These are phyloP conservation scores for Aspergillus quadricinctus DNA, from an alignment of 2,329 filamentous ascomycete genomes.

Conservation along the genomic window DNA sequence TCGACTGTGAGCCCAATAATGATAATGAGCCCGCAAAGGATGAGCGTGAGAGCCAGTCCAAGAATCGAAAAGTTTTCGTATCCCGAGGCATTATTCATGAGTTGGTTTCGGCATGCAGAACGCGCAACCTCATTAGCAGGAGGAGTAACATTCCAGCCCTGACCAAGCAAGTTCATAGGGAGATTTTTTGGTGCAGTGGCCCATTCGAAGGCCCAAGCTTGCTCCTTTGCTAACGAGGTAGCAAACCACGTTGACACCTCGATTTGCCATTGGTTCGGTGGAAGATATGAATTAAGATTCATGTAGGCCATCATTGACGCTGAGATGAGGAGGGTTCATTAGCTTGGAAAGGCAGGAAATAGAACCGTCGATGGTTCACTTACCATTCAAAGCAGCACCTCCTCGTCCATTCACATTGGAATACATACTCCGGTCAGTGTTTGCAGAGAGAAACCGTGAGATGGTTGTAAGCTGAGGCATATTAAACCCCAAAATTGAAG, in stretches of 20 bases:
- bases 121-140: neutral
- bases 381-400: neutral
- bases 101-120: neutral
- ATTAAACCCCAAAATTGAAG: neutral
- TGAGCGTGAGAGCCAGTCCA: neutral
- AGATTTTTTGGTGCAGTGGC: conserved; percentile 10
- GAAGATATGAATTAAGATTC: conserved; percentile 7
- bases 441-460: neutral
- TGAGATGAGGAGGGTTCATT: neutral
- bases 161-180: neutral
- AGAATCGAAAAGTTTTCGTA: neutral
- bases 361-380: neutral
- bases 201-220: conserved; percentile 20
- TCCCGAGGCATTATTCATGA: neutral
- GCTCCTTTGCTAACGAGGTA: conserved; percentile 25
- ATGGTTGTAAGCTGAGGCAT: neutral
- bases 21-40: neutral
- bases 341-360: too few relatives aligned
- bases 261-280: conserved; percentile 32
- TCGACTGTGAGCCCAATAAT: neutral
- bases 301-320: neutral
- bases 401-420: conserved; percentile 1
- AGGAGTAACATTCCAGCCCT: neutral
- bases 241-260: conserved; percentile 30
- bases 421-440: neutral